A percentile compares a stretch with the other conserved stretches of the same genome.
These are phyloP conservation scores for Metarhizium anisopliae DNA, from an alignment of 2,329 filamentous ascomycete species.

Conservation along the genomic window DNA sequence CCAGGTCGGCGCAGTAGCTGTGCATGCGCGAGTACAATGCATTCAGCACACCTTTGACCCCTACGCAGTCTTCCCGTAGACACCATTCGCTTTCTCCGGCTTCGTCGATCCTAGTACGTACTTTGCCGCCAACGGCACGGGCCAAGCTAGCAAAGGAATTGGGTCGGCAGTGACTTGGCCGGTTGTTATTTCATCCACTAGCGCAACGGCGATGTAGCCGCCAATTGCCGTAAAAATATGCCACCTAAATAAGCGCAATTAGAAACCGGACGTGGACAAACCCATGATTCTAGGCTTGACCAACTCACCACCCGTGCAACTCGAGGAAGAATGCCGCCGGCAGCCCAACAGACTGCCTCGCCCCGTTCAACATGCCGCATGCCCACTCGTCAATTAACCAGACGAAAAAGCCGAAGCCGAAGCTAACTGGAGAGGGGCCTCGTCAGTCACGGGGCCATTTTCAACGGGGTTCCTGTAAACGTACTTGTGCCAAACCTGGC, in stretches of 20 bases:
- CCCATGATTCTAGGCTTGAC: too few species aligned
- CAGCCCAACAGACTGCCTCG: constrained; percentile 21
- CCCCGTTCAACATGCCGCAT: constrained; percentile 19
- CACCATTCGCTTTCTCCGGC: not conserved
- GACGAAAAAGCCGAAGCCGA: constrained; percentile 27
- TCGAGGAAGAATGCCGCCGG: constrained; percentile 30
- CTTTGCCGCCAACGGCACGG: constrained; percentile 15
- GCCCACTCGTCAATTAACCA: constrained; percentile 30
- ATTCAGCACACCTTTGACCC: not conserved
- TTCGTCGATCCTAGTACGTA: not conserved
- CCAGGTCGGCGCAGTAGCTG: too few species aligned
- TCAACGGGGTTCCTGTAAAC: not conserved
- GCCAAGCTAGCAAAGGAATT: constrained; percentile 24
- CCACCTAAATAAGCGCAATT: constrained; percentile 21
- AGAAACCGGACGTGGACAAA: not conserved
- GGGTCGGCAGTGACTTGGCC: constrained; percentile 22
- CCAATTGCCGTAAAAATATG: constrained; percentile 32
- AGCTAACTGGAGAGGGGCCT: constrained; percentile 18
- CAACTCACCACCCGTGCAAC: constrained; percentile 31
- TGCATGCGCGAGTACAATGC: too few species aligned
- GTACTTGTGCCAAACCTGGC: constrained; percentile 13
- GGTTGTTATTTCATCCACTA: constrained; percentile 27
- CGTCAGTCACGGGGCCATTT: not conserved
- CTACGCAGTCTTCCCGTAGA: not conserved
- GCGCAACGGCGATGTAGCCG: constrained; percentile 28